These are phyloP conservation scores for Lactarius sanguifluus DNA, from an alignment of 768 basidiomycete species.

Conservation along the genomic window DNA sequence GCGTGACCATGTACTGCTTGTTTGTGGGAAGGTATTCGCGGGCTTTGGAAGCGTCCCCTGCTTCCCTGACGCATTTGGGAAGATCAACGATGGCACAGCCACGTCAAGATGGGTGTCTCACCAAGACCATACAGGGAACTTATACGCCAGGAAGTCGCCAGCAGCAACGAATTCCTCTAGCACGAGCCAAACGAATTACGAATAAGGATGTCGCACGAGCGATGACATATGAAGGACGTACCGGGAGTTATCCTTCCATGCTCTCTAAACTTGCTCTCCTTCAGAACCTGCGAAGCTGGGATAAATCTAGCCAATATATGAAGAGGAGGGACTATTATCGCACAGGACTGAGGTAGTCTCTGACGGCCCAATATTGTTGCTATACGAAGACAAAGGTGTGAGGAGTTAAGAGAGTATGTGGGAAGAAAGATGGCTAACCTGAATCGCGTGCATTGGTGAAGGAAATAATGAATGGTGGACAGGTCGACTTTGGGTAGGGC, in stretches of 20 bases:
- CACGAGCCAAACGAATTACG: slow-evolving; percentile 7
- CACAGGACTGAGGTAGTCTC: slow-evolving; percentile 92
- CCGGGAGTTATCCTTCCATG: slow-evolving; percentile 95
- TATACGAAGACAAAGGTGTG: background rate
- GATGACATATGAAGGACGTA: slow-evolving; percentile 38
- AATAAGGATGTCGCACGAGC: slow-evolving; percentile 30
- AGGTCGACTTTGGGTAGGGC: slow-evolving; percentile 20
- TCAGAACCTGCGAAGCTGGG: slow-evolving; percentile 67
- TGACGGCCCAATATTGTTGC: slow-evolving; percentile 92
- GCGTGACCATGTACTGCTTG: slow-evolving; percentile 95
- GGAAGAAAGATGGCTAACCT: slow-evolving; percentile 35
- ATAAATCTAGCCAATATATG: slow-evolving; percentile 37
- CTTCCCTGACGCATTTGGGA: slow-evolving; percentile 64
- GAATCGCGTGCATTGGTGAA: slow-evolving; percentile 49
- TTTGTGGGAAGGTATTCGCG: slow-evolving; percentile 93
- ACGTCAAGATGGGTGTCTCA: slow-evolving; percentile 40
- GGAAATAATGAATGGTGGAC: slow-evolving; percentile 13
- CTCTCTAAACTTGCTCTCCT: slow-evolving; percentile 99
- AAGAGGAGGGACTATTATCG: slow-evolving; percentile 36
- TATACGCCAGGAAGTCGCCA: slow-evolving; percentile 95
- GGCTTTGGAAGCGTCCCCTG: slow-evolving; percentile 79
- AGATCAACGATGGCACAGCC: slow-evolving; percentile 8
- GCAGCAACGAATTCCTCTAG: slow-evolving; percentile 97
- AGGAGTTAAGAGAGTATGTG: background rate
- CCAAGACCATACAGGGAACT: slow-evolving; percentile 99